These are phyloP conservation scores for Podaxis pistillaris DNA, from an alignment of 768 basidiomycete species.

Conservation along the genomic window DNA sequence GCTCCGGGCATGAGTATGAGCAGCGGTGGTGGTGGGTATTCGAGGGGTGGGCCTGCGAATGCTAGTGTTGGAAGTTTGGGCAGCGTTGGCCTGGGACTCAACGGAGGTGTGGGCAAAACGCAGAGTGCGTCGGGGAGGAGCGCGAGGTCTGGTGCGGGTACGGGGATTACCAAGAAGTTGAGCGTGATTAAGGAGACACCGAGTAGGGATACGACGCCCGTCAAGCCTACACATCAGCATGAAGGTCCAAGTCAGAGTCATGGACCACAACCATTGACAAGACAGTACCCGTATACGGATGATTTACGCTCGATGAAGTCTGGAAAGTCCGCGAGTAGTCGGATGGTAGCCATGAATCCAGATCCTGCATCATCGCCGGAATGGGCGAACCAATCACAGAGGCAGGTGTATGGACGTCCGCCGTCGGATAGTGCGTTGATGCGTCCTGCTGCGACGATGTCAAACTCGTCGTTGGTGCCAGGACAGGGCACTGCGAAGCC, in stretches of 20 bases:
- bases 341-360: slow-evolving; percentile 9
- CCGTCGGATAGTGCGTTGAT: neutral
- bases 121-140: slow-evolving; percentile 16
- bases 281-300: slow-evolving; percentile 1
- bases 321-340: slow-evolving; percentile 8
- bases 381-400: neutral
- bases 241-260: neutral
- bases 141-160: neutral
- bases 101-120: neutral
- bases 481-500: neutral
- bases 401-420: neutral
- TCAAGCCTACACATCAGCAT: neutral
- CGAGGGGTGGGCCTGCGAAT: slow-evolving; percentile 2
- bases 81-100: neutral
- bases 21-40: neutral
- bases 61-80: slow-evolving; percentile 1
- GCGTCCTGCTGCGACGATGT: neutral
- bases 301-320: slow-evolving; percentile 12
- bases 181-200: slow-evolving; percentile 39
- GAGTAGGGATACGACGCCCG: slow-evolving; percentile 30
- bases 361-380: slow-evolving; percentile 12
- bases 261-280: neutral
- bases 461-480: neutral
- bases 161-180: slow-evolving; percentile 21
- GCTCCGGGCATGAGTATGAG: slow-evolving; percentile 8